Evolutionary conservation across 2,329 filamentous ascomycete species (phyloP).

Genomic region (Rhynchosporium secalis): DNA sequence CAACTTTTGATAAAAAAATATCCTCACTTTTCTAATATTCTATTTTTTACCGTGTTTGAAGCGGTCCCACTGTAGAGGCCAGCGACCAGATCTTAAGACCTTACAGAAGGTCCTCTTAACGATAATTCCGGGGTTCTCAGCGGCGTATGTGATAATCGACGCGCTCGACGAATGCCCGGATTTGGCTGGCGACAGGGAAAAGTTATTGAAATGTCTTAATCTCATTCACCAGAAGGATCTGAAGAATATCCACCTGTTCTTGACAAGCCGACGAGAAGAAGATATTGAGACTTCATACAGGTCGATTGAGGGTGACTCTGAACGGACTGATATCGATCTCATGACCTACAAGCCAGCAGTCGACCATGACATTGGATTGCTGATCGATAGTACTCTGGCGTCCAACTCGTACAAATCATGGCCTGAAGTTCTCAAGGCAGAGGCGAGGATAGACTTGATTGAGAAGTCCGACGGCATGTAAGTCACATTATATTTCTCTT

Average conservation of each 20-base stretch:
- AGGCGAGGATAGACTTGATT: constrained; percentile 6
- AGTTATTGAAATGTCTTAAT: neutral
- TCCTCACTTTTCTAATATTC: too few species aligned
- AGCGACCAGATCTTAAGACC: neutral
- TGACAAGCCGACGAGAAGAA: neutral
- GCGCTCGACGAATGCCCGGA: constrained; percentile 18
- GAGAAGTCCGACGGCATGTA: constrained; percentile 21
- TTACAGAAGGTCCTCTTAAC: neutral
- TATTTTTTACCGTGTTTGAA: too few species aligned
- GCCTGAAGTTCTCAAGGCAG: constrained; percentile 5
- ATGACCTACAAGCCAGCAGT: neutral
- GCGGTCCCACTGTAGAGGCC: too few species aligned
- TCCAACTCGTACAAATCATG: neutral
- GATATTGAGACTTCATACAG: neutral
- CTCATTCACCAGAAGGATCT: neutral
- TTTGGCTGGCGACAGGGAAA: neutral
- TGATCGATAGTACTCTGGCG: constrained; percentile 8
- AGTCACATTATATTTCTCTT: neutral
- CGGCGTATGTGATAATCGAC: constrained; percentile 14
- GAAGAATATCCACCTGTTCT: neutral
- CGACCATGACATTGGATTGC: constrained; percentile 11
- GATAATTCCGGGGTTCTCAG: constrained; percentile 26
- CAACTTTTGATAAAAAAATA: too few species aligned
- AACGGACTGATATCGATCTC: constrained; percentile 1
- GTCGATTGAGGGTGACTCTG: neutral